Base-by-base conservation (phyloP, 805 yeast species). In the Hagleromyces aurorensis region DNA sequence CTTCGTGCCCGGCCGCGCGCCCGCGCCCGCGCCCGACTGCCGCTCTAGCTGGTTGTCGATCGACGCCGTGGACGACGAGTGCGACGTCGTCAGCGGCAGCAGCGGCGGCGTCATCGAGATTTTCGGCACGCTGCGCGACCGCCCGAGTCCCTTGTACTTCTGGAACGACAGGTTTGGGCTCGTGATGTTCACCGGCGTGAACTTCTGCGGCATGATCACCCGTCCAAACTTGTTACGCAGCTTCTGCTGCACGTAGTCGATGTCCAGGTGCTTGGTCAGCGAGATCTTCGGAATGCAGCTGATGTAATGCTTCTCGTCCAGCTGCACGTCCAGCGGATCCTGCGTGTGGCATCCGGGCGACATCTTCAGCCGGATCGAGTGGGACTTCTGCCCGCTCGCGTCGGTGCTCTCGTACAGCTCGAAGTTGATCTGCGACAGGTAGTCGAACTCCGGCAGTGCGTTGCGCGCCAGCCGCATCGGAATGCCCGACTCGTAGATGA, bases 301-400 rank as follows among this genome's bases (percentile, higher is more conserved):
- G 40, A 91, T 91, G 59, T 91, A 89, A 59, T 91, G 99, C 52
- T 85, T 87, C 25, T 85, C 89, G 59, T 91, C 98, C 26, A 91
- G 67, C 57, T 89, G 96, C 25, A 93, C 94, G 59, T 91, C 99
- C 41, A 91, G 67, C 16, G 99, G 98, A 57, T 89, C 95, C 49
- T 86, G 94, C 0, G 97, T 87, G 59, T 91, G 96, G 58, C 98
- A 91, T 13, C 99, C 99, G 1, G 98, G 97, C 4, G 96, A 82
- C 44, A 91, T 67, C n/a, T 89, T 79, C 37, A 91, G 68, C 48
- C 97, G 70, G 33, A 91, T 80, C 4, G 96, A 80, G 54, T 89
- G 95, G 48, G 82, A 79, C 57, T 84, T 83, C 30, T 74, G 76
- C 6, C 79, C 78, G 20, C 69, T 63, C 19, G 72, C 68, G 41